phyloP scores from a whole-genome alignment of 225 moss, liverwort and hornwort species.

The Marchantia polymorpha region DNA sequence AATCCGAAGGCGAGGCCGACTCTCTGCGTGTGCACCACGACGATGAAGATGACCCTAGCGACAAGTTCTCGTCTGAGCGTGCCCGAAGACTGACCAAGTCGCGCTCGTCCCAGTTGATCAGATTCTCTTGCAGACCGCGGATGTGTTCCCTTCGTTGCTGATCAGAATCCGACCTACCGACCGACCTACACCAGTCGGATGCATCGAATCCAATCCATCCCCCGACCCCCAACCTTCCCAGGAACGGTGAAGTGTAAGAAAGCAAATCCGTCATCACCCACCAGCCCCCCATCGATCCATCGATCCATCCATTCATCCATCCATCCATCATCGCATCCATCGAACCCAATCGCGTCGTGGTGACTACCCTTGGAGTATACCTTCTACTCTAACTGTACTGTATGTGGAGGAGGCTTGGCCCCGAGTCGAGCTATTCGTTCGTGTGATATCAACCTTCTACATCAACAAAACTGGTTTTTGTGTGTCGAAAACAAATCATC shows the following conservation, averaged over 20 bases:
- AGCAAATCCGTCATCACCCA: background rate
- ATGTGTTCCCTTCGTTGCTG: slow-evolving; percentile 37
- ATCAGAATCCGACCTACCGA: background rate
- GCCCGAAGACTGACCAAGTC: slow-evolving; percentile 31
- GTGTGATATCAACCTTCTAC: background rate
- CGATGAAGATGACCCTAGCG: background rate
- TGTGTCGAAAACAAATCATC: slow-evolving; percentile 8
- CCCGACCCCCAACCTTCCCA: background rate
- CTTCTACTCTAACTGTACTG: background rate
- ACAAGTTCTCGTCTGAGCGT: background rate
- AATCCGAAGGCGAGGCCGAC: background rate
- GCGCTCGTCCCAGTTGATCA: slow-evolving; percentile 16
- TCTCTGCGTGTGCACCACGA: background rate
- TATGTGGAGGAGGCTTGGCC: background rate
- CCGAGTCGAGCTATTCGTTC: background rate
- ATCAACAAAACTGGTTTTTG: background rate
- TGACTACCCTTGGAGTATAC: background rate
- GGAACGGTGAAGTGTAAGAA: background rate
- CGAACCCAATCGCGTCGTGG: background rate
- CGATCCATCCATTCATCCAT: background rate
- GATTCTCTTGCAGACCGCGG: slow-evolving; percentile 30
- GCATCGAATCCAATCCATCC: background rate
- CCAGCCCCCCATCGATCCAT: background rate
- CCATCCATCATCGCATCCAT: background rate
- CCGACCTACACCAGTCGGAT: background rate